Conservation (phyloP, 2,329 filamentous ascomycete genomes). For the Pyrenochaeta sp. region DNA sequence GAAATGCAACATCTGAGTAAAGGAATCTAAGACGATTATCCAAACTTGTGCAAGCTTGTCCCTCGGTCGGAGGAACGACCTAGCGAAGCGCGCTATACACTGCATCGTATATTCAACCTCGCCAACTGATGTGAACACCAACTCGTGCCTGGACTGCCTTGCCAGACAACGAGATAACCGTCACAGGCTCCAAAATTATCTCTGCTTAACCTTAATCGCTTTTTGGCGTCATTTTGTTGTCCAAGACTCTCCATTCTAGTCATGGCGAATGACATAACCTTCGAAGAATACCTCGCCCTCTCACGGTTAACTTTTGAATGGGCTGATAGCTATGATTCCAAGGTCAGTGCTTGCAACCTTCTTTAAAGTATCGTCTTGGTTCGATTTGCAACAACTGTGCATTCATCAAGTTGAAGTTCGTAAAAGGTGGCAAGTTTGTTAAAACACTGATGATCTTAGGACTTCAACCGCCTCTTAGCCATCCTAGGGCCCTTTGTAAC, state of each 20-base stretch:
- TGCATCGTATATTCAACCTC: not conserved
- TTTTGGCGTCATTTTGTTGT: too few species aligned
- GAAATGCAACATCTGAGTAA: not conserved
- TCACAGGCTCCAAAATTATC: too few species aligned
- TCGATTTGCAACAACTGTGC: too few species aligned
- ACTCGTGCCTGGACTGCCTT: not conserved
- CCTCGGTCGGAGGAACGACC: too few species aligned
- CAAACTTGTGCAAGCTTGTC: not conserved
- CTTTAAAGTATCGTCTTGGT: too few species aligned
- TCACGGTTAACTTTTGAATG: constrained; percentile 16
- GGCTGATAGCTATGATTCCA: constrained; percentile 18
- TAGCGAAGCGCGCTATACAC: too few species aligned
- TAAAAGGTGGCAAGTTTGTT: too few species aligned
- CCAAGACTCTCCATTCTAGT: too few species aligned
- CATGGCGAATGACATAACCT: constrained; percentile 16
- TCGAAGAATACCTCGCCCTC: constrained; percentile 13
- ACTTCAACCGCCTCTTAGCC: constrained; percentile 10
- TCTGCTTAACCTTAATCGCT: too few species aligned
- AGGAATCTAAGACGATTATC: not conserved
- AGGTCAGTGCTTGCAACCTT: not conserved
- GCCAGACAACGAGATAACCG: too few species aligned
- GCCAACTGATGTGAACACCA: not conserved
- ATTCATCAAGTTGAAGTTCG: too few species aligned
- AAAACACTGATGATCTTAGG: not conserved
- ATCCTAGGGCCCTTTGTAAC: constrained; percentile 11